Evolutionary conservation across 2,329 filamentous ascomycete species (phyloP), one percentile per base, ranked within the genome.

Genomic region (Lasiodiplodia hormozganensis): DNA sequence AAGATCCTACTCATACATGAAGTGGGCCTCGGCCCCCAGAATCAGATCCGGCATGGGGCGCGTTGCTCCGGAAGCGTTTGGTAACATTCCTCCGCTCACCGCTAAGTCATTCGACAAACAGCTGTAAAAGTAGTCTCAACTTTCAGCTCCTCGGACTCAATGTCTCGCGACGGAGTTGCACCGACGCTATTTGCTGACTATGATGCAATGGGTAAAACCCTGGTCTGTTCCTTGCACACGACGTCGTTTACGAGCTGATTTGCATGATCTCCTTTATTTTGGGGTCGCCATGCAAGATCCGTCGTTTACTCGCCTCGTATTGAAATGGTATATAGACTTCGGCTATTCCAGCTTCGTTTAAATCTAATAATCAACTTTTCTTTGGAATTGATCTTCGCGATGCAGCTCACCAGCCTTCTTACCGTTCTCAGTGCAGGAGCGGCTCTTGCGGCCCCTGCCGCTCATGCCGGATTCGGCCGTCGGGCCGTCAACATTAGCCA

Each of bases 201-300:
- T 18, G 40, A 18, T 43, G 40, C 18, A 16, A 43, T 18, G 12
- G 40, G 40, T 43, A 7, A 18, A 16, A 18, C 14, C 5, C 6
- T 34, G 38, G 54, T 23, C 54, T 21, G 54, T 57, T 16, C 54
- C 54, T 57, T 38, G 54, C 28, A 25, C 38, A 23, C 23, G 16
- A 25, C 25, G 31, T 10, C n/a, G 11, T 58, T 25, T 58, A 43
- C 56, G 56, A 43, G 56, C 57, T 36, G 54, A 57, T 57, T 57
- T 31, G 21, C 31, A 57, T 23, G 14, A 23, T 21, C 31, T 16
- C 36, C 28, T 23, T 36, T 40, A 47, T 60, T 31, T 23, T 21
- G 21, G 56, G 36, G 14, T 7, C 21, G 2, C 11, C 3, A 25
- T 16, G n/a, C 25, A 43, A 12, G 14, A 18, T 25, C 34, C 31